Percentiles rank a stretch among this genome's conserved stretches.
These are phyloP conservation scores for Capsicum chinense DNA, from an alignment of 257 asterid genomes.

Conservation along the genomic window DNA sequence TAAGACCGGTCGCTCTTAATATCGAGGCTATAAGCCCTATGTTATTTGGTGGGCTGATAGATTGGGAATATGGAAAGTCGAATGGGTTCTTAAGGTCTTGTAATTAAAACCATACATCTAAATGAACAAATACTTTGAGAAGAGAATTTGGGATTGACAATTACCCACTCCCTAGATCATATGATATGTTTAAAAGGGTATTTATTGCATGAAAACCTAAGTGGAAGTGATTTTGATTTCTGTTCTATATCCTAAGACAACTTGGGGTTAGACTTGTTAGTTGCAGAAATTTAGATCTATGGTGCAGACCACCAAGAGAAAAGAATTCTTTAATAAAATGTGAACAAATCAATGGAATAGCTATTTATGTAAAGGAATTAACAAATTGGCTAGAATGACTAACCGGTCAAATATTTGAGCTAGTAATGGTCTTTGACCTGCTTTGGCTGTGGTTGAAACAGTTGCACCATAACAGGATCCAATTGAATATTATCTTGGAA, in stretches of 20 bases:
- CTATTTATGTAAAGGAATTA: neutral
- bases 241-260: conserved; percentile 2
- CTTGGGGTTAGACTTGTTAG: neutral
- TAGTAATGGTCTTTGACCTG: neutral
- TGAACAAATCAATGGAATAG: neutral
- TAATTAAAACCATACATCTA: conserved; percentile 1
- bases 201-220: neutral
- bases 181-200: neutral
- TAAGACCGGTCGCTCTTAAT: neutral
- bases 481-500: neutral
- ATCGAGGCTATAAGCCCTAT: neutral
- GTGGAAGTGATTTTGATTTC: neutral
- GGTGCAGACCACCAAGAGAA: neutral
- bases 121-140: neutral
- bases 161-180: conserved; percentile 1
- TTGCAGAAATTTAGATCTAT: neutral
- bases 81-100: neutral
- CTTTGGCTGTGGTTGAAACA: neutral
- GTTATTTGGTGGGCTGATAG: neutral
- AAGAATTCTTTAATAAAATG: neutral
- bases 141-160: neutral
- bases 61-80: conserved; percentile 4
- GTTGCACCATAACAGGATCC: neutral
- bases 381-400: neutral
- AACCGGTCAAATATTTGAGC: neutral